Conservation (phyloP, 306 rosid species). For the Erythrophleum fordii region DNA sequence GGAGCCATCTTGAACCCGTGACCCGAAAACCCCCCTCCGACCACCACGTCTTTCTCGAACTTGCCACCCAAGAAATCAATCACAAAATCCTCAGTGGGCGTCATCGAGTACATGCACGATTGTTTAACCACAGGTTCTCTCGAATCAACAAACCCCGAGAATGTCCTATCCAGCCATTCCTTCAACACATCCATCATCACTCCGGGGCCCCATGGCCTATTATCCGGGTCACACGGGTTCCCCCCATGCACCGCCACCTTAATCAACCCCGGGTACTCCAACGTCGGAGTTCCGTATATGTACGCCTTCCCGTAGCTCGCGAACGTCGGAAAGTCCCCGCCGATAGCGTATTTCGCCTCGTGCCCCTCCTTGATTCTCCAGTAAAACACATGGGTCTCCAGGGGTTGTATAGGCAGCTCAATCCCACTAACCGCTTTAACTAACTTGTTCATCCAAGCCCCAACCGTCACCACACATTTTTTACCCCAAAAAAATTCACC, state of each 20-base stretch:
- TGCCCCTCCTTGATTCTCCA: conserved; percentile 83
- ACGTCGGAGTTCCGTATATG: conserved; percentile 73
- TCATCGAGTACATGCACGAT: conserved; percentile 82
- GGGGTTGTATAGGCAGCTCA: conserved; percentile 64
- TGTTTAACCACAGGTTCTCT: conserved; percentile 62
- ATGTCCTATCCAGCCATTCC: conserved; percentile 58
- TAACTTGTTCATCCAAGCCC: conserved; percentile 76
- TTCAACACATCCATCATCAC: conserved; percentile 46
- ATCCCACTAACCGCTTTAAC: conserved; percentile 61
- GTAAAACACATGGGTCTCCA: conserved; percentile 65
- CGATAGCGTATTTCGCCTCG: conserved; percentile 45
- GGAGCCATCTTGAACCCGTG: conserved; percentile 97
- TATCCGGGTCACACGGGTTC: conserved; percentile 68
- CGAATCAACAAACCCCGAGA: conserved; percentile 64
- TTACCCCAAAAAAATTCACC: conserved; percentile 60
- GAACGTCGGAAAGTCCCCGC: conserved; percentile 73
- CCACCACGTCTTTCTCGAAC: conserved; percentile 68
- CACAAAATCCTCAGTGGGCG: conserved; percentile 79
- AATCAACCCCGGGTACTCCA: conserved; percentile 88
- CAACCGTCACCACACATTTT: conserved; percentile 87
- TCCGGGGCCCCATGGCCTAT: conserved; percentile 72
- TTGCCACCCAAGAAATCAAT: conserved; percentile 85
- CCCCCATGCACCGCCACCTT: conserved; percentile 79
- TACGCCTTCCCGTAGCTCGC: conserved; percentile 46
- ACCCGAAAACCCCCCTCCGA: conserved; percentile 93